Percentiles rank a stretch among this genome's conserved stretches.
phyloP scores from a whole-genome alignment of 768 basidiomycete genomes.

The Hebeloma cylindrosporum region DNA sequence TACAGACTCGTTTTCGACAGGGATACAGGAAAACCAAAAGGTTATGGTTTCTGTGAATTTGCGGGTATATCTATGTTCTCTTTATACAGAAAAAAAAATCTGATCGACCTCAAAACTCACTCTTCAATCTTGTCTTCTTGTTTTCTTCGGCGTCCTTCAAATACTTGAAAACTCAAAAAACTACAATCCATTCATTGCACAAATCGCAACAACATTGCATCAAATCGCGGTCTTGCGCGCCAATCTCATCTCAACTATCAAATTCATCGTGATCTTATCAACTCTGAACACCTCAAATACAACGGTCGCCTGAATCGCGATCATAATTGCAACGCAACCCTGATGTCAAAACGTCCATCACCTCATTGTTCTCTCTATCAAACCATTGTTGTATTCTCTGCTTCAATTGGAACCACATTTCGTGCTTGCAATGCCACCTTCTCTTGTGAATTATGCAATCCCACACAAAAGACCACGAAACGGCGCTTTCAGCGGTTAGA shows the following conservation, averaged over 20 bases:
- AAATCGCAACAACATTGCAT: no score
- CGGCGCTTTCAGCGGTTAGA: slow-evolving; percentile 91
- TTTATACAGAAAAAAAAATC: slow-evolving; percentile 20
- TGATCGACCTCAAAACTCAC: slow-evolving; percentile 38
- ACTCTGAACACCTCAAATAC: neutral
- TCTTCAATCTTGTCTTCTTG: neutral
- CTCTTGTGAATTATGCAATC: slow-evolving; percentile 11
- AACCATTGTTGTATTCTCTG: slow-evolving; percentile 4
- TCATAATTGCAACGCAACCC: neutral
- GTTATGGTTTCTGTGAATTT: slow-evolving; percentile 94
- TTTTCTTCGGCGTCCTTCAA: neutral
- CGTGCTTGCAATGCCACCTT: slow-evolving; percentile 7
- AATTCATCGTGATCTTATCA: slow-evolving; percentile 3
- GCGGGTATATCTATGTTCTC: slow-evolving; percentile 58
- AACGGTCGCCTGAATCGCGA: slow-evolving; percentile 4
- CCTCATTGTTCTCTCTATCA: slow-evolving; percentile 11
- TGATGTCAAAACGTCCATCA: slow-evolving; percentile 8
- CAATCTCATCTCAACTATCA: neutral
- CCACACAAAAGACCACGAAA: slow-evolving; percentile 77
- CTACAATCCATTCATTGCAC: neutral
- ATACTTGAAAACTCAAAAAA: neutral
- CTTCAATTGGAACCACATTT: neutral
- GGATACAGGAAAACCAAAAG: slow-evolving; percentile 92
- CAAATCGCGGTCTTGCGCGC: no score
- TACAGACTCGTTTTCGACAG: slow-evolving; percentile 82